phyloP scores from a whole-genome alignment of 306 rosid species.

The Castanea crenata region DNA sequence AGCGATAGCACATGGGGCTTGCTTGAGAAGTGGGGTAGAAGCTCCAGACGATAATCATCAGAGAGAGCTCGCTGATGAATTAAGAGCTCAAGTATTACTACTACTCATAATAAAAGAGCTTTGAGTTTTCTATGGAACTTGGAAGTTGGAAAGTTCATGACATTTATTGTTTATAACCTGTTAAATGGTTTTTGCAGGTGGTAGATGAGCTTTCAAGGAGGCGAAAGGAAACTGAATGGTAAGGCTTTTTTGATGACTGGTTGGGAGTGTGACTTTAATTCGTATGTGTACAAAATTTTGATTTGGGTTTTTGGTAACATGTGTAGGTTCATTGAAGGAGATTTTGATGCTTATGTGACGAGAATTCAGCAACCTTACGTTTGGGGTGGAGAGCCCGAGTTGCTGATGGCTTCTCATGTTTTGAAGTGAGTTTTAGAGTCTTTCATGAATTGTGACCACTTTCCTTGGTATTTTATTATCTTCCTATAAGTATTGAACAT shows the following conservation, averaged over 20 bases:
- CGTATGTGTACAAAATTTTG: not conserved
- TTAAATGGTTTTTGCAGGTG: constrained; percentile 41
- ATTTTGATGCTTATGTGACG: constrained; percentile 74
- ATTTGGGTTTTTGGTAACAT: not conserved
- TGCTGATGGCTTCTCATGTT: constrained; percentile 94
- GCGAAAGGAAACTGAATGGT: constrained; percentile 94
- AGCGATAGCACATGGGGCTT: constrained; percentile 87
- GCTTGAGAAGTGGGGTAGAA: constrained; percentile 75
- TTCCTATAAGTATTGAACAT: too few relatives aligned
- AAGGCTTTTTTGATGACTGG: constrained; percentile 15
- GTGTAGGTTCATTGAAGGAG: constrained; percentile 83
- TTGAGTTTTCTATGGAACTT: not conserved
- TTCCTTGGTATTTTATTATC: not conserved
- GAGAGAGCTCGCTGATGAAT: constrained; percentile 85
- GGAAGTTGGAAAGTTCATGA: not conserved
- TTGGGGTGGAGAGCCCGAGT: constrained; percentile 98
- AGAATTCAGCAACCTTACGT: constrained; percentile 67
- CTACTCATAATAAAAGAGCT: not conserved
- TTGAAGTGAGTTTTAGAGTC: constrained; percentile 54
- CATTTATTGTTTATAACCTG: not conserved
- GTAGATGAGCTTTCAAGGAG: constrained; percentile 78
- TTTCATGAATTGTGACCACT: not conserved
- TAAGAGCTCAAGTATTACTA: constrained; percentile 71
- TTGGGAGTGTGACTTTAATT: not conserved
- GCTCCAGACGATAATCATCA: constrained; percentile 86